These are phyloP conservation scores for Penicillium crustosum DNA, from an alignment of 2,329 filamentous ascomycete genomes.

Conservation along the genomic window DNA sequence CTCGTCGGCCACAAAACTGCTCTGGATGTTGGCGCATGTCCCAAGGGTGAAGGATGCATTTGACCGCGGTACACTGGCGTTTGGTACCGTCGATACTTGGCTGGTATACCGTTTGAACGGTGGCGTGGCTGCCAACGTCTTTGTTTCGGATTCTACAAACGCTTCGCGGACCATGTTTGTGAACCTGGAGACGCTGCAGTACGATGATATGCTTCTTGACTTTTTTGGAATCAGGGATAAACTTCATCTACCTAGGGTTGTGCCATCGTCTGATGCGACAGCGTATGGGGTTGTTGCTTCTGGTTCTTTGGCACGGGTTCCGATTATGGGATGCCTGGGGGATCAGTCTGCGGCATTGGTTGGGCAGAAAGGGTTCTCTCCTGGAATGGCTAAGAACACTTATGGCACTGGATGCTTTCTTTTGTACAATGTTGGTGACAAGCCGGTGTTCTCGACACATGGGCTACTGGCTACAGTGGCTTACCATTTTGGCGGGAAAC, in stretches of 20 bases:
- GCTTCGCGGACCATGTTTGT: constrained; percentile 92
- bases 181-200: constrained; percentile 75
- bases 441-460: constrained; percentile 79
- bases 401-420: constrained; percentile 89
- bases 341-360: constrained; percentile 85
- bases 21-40: constrained; percentile 78
- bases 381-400: constrained; percentile 84
- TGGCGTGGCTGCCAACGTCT: constrained; percentile 63
- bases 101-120: constrained; percentile 78
- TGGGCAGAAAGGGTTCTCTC: constrained; percentile 78
- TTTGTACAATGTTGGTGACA: constrained; percentile 80
- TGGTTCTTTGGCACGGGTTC: constrained; percentile 65
- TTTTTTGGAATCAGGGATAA: constrained; percentile 79
- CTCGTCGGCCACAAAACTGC: constrained; percentile 77
- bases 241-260: constrained; percentile 73
- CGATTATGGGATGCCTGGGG: constrained; percentile 77
- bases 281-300: constrained; percentile 67
- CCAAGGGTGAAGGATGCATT: constrained; percentile 70
- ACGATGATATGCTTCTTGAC: constrained; percentile 71
- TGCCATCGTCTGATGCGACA: constrained; percentile 71
- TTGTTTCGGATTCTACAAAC: constrained; percentile 84
- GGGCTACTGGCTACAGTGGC: constrained; percentile 82
- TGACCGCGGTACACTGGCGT: constrained; percentile 70
- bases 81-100: constrained; percentile 88
- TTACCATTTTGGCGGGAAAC: constrained; percentile 72